Conservation (phyloP, 2,329 filamentous ascomycete species). For the Sarocladium oryzae region DNA sequence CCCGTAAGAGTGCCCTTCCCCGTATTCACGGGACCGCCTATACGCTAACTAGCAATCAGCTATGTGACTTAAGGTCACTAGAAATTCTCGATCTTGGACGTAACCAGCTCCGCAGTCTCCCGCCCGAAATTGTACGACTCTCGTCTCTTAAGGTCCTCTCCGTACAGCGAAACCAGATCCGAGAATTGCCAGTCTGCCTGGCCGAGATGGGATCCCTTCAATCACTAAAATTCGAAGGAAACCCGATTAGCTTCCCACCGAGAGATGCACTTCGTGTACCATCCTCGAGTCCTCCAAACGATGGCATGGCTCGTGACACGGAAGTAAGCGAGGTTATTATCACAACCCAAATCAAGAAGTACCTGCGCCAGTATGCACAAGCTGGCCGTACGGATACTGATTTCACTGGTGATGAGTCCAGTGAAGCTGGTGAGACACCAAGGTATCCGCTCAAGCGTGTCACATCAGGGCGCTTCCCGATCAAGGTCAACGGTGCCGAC, state of each 20-base stretch:
- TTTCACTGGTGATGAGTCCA: conserved; percentile 53
- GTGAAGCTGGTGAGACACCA: conserved; percentile 70
- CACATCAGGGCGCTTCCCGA: conserved; percentile 59
- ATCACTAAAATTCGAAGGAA: conserved; percentile 84
- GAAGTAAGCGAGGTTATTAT: conserved; percentile 57
- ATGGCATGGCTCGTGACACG: conserved; percentile 43
- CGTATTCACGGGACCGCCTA: background rate
- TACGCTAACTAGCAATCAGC: conserved; percentile 38
- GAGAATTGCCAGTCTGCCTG: conserved; percentile 74
- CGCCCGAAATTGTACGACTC: conserved; percentile 72
- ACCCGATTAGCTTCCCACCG: conserved; percentile 76
- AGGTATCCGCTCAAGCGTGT: conserved; percentile 59
- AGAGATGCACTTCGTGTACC: conserved; percentile 59
- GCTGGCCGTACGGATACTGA: conserved; percentile 41
- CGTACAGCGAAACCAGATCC: conserved; percentile 79
- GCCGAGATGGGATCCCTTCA: conserved; percentile 87
- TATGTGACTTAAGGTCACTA: conserved; percentile 77
- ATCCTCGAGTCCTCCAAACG: conserved; percentile 48
- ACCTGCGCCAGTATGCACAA: conserved; percentile 46
- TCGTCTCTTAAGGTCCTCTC: conserved; percentile 85
- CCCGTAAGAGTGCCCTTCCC: conserved; percentile 33
- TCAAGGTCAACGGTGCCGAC: conserved; percentile 69
- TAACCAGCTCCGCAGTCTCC: conserved; percentile 74
- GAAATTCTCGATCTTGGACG: conserved; percentile 90
- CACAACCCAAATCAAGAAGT: conserved; percentile 57